Percentiles rank a stretch among this genome's conserved stretches.
These are phyloP conservation scores for Russula olivacea DNA, from an alignment of 768 basidiomycete species.

Conservation along the genomic window DNA sequence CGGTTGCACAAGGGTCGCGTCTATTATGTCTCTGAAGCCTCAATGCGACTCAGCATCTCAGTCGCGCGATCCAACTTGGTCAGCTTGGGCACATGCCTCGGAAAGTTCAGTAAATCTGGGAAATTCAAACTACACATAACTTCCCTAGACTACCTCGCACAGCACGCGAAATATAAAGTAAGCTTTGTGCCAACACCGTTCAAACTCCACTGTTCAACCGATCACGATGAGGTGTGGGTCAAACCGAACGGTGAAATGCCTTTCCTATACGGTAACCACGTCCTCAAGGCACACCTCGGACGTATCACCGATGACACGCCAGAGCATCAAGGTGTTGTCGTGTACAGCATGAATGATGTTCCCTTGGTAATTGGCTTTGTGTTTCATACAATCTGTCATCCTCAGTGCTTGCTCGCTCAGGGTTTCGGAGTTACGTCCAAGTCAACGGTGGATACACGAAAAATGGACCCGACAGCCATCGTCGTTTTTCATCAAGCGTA, in stretches of 20 bases:
- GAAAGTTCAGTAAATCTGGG: slow-evolving; percentile 94
- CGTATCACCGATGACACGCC: slow-evolving; percentile 98
- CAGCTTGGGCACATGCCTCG: slow-evolving; percentile 92
- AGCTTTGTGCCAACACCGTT: slow-evolving; percentile 17
- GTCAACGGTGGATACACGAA: slow-evolving; percentile 92
- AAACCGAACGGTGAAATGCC: slow-evolving; percentile 99
- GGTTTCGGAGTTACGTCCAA: slow-evolving; percentile 97
- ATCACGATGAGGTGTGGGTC: slow-evolving; percentile 77
- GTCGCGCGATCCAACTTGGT: slow-evolving; percentile 90
- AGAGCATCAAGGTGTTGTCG: slow-evolving; percentile 96
- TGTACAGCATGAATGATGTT: slow-evolving; percentile 92
- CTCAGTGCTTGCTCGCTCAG: slow-evolving; percentile 37
- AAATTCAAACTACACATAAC: slow-evolving; percentile 98
- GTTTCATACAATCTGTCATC: slow-evolving; percentile 4
- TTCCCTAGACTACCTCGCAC: slow-evolving; percentile 84
- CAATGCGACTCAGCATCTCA: slow-evolving; percentile 89
- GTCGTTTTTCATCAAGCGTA: slow-evolving; percentile 99
- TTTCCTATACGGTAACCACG: slow-evolving; percentile 97
- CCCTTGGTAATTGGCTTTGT: slow-evolving; percentile 55
- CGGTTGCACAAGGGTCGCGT: slow-evolving; percentile 91
- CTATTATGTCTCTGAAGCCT: slow-evolving; percentile 92
- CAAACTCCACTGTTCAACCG: neutral
- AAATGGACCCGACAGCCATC: slow-evolving; percentile 94
- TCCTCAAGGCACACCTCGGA: slow-evolving; percentile 97
- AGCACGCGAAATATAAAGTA: slow-evolving; percentile 98